These are phyloP conservation scores for Pichia scutulata DNA, from an alignment of 805 yeast species.

Conservation along the genomic window DNA sequence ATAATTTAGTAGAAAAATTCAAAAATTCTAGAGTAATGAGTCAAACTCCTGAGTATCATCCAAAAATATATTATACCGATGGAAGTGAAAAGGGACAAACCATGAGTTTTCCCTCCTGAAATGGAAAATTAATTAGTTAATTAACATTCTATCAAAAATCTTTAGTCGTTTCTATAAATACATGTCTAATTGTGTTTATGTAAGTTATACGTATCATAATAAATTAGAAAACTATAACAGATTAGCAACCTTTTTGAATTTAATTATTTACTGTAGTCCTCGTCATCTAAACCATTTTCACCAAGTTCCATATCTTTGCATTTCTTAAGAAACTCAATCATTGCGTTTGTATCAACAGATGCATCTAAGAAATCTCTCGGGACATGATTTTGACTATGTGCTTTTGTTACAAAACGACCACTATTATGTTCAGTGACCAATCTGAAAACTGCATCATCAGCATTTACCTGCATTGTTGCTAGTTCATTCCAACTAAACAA, in stretches of 20 bases:
- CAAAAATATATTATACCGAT: slow-evolving; percentile 37
- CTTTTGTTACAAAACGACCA: slow-evolving; percentile 71
- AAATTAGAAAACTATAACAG: no score
- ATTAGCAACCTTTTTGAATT: no score
- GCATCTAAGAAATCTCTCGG: slow-evolving; percentile 91
- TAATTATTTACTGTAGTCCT: neutral
- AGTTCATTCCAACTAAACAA: slow-evolving; percentile 84
- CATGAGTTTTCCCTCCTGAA: slow-evolving; percentile 34
- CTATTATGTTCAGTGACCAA: slow-evolving; percentile 62
- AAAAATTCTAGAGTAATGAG: slow-evolving; percentile 44
- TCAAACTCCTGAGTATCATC: slow-evolving; percentile 37
- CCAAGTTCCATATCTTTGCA: slow-evolving; percentile 28
- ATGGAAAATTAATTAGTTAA: slow-evolving; percentile 1
- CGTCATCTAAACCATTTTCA: neutral
- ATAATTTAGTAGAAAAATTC: slow-evolving; percentile 38
- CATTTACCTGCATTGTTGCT: slow-evolving; percentile 26
- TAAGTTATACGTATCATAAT: neutral
- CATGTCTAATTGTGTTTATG: neutral
- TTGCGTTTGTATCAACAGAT: slow-evolving; percentile 54
- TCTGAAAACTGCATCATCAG: slow-evolving; percentile 42
- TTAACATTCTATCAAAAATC: no score
- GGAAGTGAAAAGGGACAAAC: slow-evolving; percentile 38
- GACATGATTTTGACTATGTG: slow-evolving; percentile 84
- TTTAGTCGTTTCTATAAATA: no score
- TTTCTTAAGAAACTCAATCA: slow-evolving; percentile 58